These are phyloP conservation scores for Penicillium paradoxum DNA, from an alignment of 495 filamentous ascomycete genomes.

Conservation along the genomic window DNA sequence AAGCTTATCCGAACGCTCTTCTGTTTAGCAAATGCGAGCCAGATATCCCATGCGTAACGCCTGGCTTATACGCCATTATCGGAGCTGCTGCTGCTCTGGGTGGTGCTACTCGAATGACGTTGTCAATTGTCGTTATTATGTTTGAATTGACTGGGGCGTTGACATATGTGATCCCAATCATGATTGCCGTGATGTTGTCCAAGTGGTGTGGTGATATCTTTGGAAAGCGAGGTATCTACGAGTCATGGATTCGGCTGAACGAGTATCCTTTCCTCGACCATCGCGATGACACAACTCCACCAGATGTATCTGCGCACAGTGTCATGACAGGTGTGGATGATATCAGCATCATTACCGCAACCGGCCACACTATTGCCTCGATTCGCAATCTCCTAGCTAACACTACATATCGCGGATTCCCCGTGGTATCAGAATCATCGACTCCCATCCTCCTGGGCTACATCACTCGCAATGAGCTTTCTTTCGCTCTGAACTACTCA, in stretches of 20 bases:
- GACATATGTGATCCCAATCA: conserved; percentile 96
- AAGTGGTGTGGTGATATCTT: conserved; percentile 99
- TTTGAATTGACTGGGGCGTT: conserved; percentile 96
- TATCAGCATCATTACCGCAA: conserved; percentile 76
- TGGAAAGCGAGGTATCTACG: conserved; percentile 90
- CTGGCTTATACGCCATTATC: conserved; percentile 93
- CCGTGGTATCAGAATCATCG: conserved; percentile 71
- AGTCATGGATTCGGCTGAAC: conserved; percentile 94
- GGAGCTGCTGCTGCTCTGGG: conserved; percentile 92
- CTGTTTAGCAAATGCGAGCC: conserved; percentile 77
- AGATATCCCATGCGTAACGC: conserved; percentile 86
- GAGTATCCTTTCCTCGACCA: conserved; percentile 96
- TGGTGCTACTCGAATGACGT: conserved; percentile 96
- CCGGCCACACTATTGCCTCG: conserved; percentile 75
- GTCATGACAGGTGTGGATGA: conserved; percentile 94
- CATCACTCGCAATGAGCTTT: conserved; percentile 87
- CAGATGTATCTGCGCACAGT: conserved; percentile 75
- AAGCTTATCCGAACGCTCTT: conserved; percentile 67
- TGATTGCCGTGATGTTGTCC: conserved; percentile 98
- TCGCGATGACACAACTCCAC: conserved; percentile 72
- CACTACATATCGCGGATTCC: conserved; percentile 86
- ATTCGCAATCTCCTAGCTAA: conserved; percentile 63
- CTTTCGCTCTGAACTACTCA: conserved; percentile 62
- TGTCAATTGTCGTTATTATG: conserved; percentile 98
- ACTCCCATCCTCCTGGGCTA: conserved; percentile 77